Base-by-base conservation (phyloP, 345 rosid species). In the Citrus mangshanensis region DNA sequence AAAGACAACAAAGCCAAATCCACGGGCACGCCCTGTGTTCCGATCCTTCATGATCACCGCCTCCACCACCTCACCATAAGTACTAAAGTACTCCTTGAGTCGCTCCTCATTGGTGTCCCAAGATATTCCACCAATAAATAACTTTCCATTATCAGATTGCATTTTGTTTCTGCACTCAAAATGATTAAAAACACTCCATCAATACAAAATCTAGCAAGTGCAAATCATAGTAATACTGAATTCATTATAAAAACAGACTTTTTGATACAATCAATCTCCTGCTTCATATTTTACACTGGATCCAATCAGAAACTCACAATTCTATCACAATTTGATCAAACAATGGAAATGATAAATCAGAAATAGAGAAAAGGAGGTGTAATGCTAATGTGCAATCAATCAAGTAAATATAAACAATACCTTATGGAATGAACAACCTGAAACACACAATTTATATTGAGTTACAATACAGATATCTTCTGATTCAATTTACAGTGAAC, bases 11-110 rank as follows among this genome's bases (percentile, higher is more conserved):
- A 96, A 96, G 27, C 99, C 98, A 60, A 96, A 96, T 66, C 99
- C 99, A 73, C 99, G 99, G 67, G 99, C 99, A 68, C 98, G 97
- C 30, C 99, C 99, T 0, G 99, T 94, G 82, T 94, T 90, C 55
- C 99, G 93, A 88, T 96, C 99, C 83, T 94, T 96, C 97, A 96
- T 91, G 82, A 96, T 96, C 70, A 96, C 98, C 51, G 97, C 99
- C 74, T 96, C 99, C 83, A 91, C 90, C 73, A 94, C 98, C 83
- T 96, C 97, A 3, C 99, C 99, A 79, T 88, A 96, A 54, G 89
- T 82, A 77, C 92, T 79, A 76, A 96, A 96, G 81, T 96, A 94
- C 82, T 93, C 98, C 87, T 89, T 94, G 82, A 96, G 94, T 70
- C 94, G 81, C 51, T 94, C 99, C 84, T 96, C 99, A 84, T 93